Conservation (phyloP, 257 asterid genomes). For the Voacanga thouarsii region DNA sequence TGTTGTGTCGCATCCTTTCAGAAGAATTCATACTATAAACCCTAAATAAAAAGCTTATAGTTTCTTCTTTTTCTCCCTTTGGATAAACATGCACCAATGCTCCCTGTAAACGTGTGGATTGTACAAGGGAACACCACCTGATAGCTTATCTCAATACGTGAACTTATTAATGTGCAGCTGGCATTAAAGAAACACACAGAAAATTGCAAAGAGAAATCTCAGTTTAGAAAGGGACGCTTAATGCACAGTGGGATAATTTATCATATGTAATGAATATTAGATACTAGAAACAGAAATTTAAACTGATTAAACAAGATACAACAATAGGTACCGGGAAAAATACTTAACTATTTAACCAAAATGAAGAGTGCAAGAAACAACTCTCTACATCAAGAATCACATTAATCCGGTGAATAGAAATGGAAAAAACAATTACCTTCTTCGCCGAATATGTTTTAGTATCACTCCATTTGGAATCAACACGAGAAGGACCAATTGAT, state of each 20-base stretch:
- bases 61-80: not conserved
- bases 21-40: not conserved
- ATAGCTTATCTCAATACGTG: not conserved
- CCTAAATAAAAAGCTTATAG: not conserved
- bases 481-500: slow-evolving; percentile 34
- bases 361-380: not conserved
- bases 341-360: not conserved
- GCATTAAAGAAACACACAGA: not conserved
- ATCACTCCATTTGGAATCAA: slow-evolving; percentile 75
- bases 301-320: not conserved
- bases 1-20: not conserved
- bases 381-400: not conserved
- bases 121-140: not conserved
- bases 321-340: not conserved
- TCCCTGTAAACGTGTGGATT: not conserved
- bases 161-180: not conserved
- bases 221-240: not conserved
- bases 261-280: not conserved
- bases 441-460: slow-evolving; percentile 64
- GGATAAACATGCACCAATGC: not conserved
- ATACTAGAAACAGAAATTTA: not conserved
- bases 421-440: slow-evolving; percentile 47
- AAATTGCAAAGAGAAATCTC: not conserved
- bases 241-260: not conserved
- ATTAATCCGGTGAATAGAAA: not conserved